Evolutionary conservation across 352 stramenopile genomes (phyloP).

Genomic region (Pythium angustatum): DNA sequence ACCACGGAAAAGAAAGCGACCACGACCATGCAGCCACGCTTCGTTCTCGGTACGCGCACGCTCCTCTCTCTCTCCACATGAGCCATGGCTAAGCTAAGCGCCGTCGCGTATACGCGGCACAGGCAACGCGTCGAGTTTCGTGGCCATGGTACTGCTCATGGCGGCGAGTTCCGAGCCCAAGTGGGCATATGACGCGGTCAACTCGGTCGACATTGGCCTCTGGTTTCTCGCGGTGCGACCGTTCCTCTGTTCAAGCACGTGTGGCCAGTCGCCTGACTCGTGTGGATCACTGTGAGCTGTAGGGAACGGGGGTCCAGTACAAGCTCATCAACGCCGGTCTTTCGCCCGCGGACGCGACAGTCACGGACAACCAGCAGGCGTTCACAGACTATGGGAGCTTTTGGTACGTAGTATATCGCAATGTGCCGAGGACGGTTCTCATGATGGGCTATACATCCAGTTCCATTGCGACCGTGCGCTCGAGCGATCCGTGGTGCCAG

Average conservation of each 20-base stretch:
- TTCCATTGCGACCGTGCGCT: slow-evolving; percentile 18
- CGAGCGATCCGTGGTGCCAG: slow-evolving; percentile 67
- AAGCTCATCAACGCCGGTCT: slow-evolving; percentile 81
- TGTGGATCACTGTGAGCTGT: not conserved
- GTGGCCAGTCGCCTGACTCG: not conserved
- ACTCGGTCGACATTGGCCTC: slow-evolving; percentile 74
- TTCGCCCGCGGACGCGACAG: slow-evolving; percentile 18
- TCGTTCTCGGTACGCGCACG: slow-evolving; percentile 18
- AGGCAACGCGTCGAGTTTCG: slow-evolving; percentile 55
- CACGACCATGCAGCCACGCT: slow-evolving; percentile 24
- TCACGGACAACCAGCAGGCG: slow-evolving; percentile 16
- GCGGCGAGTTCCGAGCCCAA: slow-evolving; percentile 42
- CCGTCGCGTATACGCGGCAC: not conserved
- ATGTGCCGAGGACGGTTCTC: not conserved
- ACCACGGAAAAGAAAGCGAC: not conserved
- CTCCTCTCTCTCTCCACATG: not conserved
- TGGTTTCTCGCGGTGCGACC: slow-evolving; percentile 65
- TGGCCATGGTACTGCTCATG: slow-evolving; percentile 54
- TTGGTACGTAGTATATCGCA: slow-evolving; percentile 16
- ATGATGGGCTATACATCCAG: slow-evolving; percentile 3
- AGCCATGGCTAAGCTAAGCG: not conserved
- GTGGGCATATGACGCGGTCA: slow-evolving; percentile 67
- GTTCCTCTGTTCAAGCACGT: not conserved
- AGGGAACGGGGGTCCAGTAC: slow-evolving; percentile 75
- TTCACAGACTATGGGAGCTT: slow-evolving; percentile 28